Evolutionary conservation across 2,329 filamentous ascomycete genomes (phyloP).

Genomic region (Beauveria australis): DNA sequence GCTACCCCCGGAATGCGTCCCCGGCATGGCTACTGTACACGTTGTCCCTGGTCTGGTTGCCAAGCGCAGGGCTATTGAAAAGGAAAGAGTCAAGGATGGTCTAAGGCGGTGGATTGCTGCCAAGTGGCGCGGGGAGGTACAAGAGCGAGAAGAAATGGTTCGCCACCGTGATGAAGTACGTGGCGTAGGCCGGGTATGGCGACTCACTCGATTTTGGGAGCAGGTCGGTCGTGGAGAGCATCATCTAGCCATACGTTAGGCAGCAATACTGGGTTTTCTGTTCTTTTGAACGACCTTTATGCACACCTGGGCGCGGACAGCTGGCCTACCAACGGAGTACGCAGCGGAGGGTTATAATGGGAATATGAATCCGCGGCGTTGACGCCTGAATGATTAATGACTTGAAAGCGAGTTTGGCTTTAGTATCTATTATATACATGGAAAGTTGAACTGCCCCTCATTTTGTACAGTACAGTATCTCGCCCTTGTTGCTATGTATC

Average conservation of each 20-base stretch:
- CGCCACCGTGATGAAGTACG: conserved; percentile 40
- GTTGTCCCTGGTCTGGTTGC: conserved; percentile 57
- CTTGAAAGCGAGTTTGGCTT: not conserved
- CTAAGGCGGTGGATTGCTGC: conserved; percentile 56
- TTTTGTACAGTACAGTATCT: conserved; percentile 3
- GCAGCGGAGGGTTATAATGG: not conserved
- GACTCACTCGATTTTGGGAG: conserved; percentile 60
- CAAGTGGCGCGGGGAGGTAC: conserved; percentile 47
- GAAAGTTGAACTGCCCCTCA: not conserved
- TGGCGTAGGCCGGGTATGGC: conserved; percentile 51
- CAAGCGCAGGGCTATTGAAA: conserved; percentile 53
- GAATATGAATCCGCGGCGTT: not conserved
- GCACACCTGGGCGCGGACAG: not conserved
- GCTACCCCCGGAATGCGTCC: conserved; percentile 55
- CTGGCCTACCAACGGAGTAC: not conserved
- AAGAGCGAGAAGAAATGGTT: conserved; percentile 39
- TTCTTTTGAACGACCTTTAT: not conserved
- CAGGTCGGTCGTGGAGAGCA: conserved; percentile 38
- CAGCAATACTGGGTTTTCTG: not conserved
- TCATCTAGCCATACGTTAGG: conserved; percentile 7
- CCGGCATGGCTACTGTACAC: conserved; percentile 30
- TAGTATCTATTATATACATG: conserved; percentile 4
- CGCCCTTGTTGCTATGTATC: not conserved
- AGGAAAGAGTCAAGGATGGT: conserved; percentile 59
- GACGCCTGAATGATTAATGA: not conserved